Base-by-base conservation (phyloP, 2,329 filamentous ascomycete species). In the Fusarium burgessii region DNA sequence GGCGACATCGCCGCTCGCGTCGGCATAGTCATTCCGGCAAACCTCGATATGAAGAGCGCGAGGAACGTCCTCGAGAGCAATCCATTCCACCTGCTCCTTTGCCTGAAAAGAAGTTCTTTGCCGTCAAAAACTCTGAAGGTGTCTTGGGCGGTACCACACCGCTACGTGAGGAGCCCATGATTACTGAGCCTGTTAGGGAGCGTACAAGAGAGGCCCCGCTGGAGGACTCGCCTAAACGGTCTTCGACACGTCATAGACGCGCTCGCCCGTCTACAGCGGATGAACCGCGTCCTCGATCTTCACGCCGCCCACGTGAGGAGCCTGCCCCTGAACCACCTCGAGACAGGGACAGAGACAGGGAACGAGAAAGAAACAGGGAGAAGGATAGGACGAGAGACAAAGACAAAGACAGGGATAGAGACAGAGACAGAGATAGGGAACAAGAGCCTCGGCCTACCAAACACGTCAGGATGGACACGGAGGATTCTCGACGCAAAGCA, bases 31-130 rank as follows among this genome's bases (percentile, higher is more conserved):
- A 82, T 29, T 80, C 83, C 8, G 77, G 77, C 40, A 79, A 81
- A 38, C 64, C 71, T 27, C 75, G 77, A 29, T 71, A 77, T 20
- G 80, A 79, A 23, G 75, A 72, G 10, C n/a, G 74, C 35, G 78
- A 77, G 32, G 79, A 80, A 9, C 61, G 73, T 15, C 68, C 76
- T 6, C 70, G 70, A 42, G 76, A 77, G 13, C 72, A 74, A n/a
- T 36, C 65, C 12, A 35, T 54, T 23, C 63, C 49, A 20, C 76
- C 76, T 1, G 78, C 65, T 14, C 35, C 56, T 25, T 58, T 56
- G 18, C 76, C 76, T 2, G 78, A 78, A 59, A 84, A 81, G 78
- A 82, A 77, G 55, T 84, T 84, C 73, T 84, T 85, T 61, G 79
- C 81, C 40, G 71, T 83, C 45, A 84, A 79, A 60, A 78, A 81